Evolutionary conservation across 129 eudicot species (phyloP).

Genomic region (Artemisia tridentata): DNA sequence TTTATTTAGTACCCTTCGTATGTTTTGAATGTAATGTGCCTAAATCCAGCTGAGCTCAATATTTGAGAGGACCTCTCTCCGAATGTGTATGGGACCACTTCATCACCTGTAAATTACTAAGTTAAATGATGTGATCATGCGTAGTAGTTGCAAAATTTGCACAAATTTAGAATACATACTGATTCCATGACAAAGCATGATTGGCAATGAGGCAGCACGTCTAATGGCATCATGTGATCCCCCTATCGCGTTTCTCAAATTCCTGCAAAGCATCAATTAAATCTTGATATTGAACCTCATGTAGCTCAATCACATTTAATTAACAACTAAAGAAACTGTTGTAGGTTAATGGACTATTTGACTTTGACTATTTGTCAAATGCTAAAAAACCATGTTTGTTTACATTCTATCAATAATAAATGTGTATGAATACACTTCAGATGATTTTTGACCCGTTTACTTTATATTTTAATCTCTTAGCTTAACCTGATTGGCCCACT

Average conservation of each 20-base stretch:
- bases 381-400: too few relatives aligned
- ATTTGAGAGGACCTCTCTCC: conserved; percentile 76
- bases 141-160: not conserved
- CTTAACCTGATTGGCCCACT: too few relatives aligned
- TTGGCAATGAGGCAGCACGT: conserved; percentile 88
- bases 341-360: not conserved
- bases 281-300: conserved; percentile 3
- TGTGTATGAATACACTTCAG: not conserved
- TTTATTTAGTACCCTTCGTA: conserved; percentile 38
- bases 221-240: conserved; percentile 78
- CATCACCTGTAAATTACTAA: conserved; percentile 58
- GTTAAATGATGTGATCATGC: not conserved
- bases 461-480: too few relatives aligned
- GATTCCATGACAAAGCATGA: conserved; percentile 82
- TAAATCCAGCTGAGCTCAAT: conserved; percentile 72
- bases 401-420: too few relatives aligned
- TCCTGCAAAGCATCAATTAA: conserved; percentile 39
- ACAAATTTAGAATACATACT: conserved; percentile 41
- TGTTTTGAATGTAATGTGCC: conserved; percentile 55
- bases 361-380: too few relatives aligned
- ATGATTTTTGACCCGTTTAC: not conserved
- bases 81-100: conserved; percentile 68
- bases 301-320: not conserved
- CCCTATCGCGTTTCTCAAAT: conserved; percentile 64
- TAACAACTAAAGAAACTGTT: not conserved